These are phyloP conservation scores for Mortierella sp. DNA, from an alignment of 371 early-diverging fungal genomes.

Conservation along the genomic window DNA sequence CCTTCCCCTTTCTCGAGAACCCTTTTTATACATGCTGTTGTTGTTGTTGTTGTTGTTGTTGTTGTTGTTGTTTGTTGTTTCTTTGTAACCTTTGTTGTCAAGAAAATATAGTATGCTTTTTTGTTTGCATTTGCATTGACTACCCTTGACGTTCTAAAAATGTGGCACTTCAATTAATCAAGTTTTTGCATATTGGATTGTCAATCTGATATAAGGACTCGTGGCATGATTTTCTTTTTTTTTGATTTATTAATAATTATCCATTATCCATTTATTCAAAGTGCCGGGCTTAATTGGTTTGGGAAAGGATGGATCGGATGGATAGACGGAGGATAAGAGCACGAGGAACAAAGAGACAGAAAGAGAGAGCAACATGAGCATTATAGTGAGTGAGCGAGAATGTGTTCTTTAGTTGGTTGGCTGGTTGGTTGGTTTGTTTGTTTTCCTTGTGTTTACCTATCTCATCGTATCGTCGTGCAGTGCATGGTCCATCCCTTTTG, in stretches of 20 bases:
- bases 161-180: too few species aligned
- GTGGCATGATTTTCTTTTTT: too few species aligned
- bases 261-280: neutral
- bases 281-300: too few species aligned
- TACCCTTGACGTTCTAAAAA: too few species aligned
- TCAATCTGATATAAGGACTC: too few species aligned
- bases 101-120: too few species aligned
- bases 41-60: conserved; percentile 2
- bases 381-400: neutral
- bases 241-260: neutral
- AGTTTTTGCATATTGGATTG: too few species aligned
- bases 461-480: conserved; percentile 5
- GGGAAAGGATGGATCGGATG: neutral
- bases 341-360: conserved; percentile 1
- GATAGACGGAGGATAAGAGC: conserved; percentile 8
- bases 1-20: too few species aligned
- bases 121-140: too few species aligned
- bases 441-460: conserved; percentile 13
- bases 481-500: conserved; percentile 33
- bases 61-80: neutral
- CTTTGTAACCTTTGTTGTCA: neutral
- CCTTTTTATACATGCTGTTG: too few species aligned
- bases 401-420: neutral
- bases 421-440: neutral
- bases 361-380: neutral